phyloP scores from a whole-genome alignment of 805 yeast genomes.

The Wickerhamiella azyma region DNA sequence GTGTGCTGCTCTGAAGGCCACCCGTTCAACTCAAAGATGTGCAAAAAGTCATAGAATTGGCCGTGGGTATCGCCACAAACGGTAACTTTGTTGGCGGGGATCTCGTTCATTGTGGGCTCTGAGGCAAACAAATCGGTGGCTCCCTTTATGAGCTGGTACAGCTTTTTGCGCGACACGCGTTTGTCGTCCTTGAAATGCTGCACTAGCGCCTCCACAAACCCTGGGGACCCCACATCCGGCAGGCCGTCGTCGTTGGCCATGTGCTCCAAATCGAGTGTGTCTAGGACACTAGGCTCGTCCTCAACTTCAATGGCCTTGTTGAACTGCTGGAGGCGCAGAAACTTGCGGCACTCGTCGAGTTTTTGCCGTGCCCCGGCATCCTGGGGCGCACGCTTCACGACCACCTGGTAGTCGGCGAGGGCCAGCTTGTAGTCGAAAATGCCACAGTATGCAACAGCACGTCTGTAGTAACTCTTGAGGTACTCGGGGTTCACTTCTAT shows the following conservation, averaged over 20 bases:
- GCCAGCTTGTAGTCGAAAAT: conserved; percentile 65
- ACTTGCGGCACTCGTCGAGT: conserved; percentile 45
- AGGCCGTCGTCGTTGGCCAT: conserved; percentile 40
- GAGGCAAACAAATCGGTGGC: conserved; percentile 47
- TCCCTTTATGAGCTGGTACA: conserved; percentile 64
- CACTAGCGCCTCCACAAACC: conserved; percentile 52
- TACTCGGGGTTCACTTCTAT: conserved; percentile 52
- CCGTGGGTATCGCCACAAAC: conserved; percentile 98
- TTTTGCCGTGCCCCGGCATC: conserved; percentile 57
- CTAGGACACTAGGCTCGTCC: conserved; percentile 39
- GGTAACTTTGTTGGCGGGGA: conserved; percentile 43
- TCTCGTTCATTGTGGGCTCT: conserved; percentile 68
- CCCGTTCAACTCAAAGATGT: conserved; percentile 66
- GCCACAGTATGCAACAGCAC: conserved; percentile 72
- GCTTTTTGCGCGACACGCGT: conserved; percentile 65
- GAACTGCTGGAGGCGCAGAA: conserved; percentile 62
- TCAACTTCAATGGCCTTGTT: conserved; percentile 75
- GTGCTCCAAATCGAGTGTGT: conserved; percentile 23
- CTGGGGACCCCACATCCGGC: conserved; percentile 35
- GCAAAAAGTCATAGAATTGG: conserved; percentile 79
- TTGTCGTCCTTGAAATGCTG: conserved; percentile 61
- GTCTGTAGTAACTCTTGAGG: conserved; percentile 71
- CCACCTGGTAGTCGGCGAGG: conserved; percentile 48
- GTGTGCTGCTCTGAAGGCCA: conserved; percentile 50
- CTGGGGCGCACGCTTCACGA: conserved; percentile 47